Evolutionary conservation across 331 rosid genomes (phyloP).

Genomic region (Malus hybrid): DNA sequence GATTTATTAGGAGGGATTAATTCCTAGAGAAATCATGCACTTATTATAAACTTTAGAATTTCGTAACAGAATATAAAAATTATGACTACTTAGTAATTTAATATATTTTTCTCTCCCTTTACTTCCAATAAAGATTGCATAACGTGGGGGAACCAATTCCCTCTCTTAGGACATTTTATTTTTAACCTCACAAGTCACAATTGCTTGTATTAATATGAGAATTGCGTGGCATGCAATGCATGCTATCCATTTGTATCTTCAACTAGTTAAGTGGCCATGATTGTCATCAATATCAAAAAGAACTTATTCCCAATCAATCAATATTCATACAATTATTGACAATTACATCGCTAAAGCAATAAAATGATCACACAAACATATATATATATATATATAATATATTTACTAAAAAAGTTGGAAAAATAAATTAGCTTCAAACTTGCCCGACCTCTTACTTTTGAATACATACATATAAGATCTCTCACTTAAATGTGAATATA

Average conservation of each 20-base stretch:
- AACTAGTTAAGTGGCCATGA: constrained; percentile 13
- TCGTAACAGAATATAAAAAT: neutral
- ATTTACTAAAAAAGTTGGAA: too few relatives aligned
- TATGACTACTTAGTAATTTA: too few relatives aligned
- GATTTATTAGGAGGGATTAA: neutral
- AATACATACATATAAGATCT: too few relatives aligned
- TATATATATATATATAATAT: too few relatives aligned
- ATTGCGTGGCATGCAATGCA: constrained; percentile 22
- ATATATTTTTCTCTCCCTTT: neutral
- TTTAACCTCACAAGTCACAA: constrained; percentile 24
- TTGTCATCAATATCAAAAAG: constrained; percentile 9
- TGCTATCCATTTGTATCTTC: constrained; percentile 11
- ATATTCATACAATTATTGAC: neutral
- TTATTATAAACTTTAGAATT: neutral
- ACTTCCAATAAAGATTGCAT: constrained; percentile 12
- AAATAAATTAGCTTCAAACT: too few relatives aligned
- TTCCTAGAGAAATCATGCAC: neutral
- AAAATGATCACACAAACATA: too few relatives aligned
- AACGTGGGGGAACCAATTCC: constrained; percentile 30
- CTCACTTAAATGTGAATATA: too few relatives aligned
- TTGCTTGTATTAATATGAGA: constrained; percentile 13
- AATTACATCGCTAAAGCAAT: too few relatives aligned
- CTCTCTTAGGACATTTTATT: neutral
- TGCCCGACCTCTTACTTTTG: too few relatives aligned
- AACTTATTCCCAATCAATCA: constrained; percentile 28